phyloP scores from a whole-genome alignment of 192 early-diverging fungal genomes.

The Backusella macrospora region DNA sequence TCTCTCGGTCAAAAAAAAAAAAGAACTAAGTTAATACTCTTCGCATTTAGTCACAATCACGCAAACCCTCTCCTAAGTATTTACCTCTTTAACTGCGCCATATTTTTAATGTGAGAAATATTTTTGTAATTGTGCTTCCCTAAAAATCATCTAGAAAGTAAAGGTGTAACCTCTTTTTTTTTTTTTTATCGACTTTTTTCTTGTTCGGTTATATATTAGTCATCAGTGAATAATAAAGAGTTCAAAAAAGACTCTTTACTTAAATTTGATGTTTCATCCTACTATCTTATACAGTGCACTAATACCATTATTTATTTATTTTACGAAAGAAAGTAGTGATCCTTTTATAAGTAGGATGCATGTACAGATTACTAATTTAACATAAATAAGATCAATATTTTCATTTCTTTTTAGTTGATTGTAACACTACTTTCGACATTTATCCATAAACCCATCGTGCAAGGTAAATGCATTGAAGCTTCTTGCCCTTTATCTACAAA shows the following conservation, averaged over 20 bases:
- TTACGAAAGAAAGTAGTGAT: too few species aligned
- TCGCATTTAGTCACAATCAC: neutral
- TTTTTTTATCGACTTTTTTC: too few species aligned
- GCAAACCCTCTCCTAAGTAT: neutral
- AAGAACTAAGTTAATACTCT: neutral
- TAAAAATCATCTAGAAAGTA: neutral
- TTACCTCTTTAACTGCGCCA: neutral
- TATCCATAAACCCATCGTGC: constrained; percentile 34
- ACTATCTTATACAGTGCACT: too few species aligned
- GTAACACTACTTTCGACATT: constrained; percentile 3
- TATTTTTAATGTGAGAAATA: neutral
- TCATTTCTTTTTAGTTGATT: constrained; percentile 13
- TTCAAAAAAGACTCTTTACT: too few species aligned
- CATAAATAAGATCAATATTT: neutral
- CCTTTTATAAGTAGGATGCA: too few species aligned
- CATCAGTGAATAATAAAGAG: too few species aligned
- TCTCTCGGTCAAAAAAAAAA: constrained; percentile 11
- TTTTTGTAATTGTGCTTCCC: neutral
- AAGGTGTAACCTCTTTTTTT: neutral
- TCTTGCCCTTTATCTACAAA: constrained; percentile 25
- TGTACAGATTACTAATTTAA: too few species aligned
- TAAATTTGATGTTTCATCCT: too few species aligned
- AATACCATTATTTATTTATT: too few species aligned
- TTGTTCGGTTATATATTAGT: too few species aligned
- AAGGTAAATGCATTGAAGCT: constrained; percentile 18